Evolutionary conservation across 163 green algal species (phyloP), one percentile per base, ranked within the genome.

Genomic region (Smithsoniella earleae): DNA sequence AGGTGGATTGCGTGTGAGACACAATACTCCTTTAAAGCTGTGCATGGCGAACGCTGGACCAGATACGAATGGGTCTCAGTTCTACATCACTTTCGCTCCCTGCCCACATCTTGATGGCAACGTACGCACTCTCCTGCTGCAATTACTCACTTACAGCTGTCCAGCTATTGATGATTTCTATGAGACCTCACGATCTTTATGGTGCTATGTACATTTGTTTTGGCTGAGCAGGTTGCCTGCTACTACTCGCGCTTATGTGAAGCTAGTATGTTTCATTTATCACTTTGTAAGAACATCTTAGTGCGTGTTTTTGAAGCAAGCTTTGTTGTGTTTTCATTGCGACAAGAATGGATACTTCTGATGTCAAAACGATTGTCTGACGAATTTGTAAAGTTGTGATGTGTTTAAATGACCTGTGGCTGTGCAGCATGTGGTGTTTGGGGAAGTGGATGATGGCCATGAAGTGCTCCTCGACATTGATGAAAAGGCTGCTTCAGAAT

Each of bases 61-160:
- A 22, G 79, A 88, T 79, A 94, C 88, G 46, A 94, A 94, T 81
- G 81, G 81, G 65, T 82, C 46, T 1, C 80, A 89, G 77, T 94
- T 94, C 77, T 94, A 92, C 81, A 80, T 87, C 65, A 77, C 76
- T 8, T 83, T 84, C 37, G 69, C 45, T 3, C 73, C 80, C 36
- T 76, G 75, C 4, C 78, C 82, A 4, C 80, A 84, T 76, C 77
- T 87, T 28, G 79, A 87, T 37, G 82, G 30, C 25, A 79, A 72
- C 27, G 34, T 65, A 30, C 44, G 45, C 63, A 58, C n/a, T 18
- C 16, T 18, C 33, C 16, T 44, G 16, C 25, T 58, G 44, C 45
- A 46, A 2, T 18, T 40, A 4, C 36, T 38, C 65, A 5, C 2
- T 43, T 66, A 31, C 65, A 63, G 65, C 65, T 33, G 8, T 28